Base-by-base conservation (phyloP, 1,139 yeast genomes). In the Blastobotrys capitulatus region DNA sequence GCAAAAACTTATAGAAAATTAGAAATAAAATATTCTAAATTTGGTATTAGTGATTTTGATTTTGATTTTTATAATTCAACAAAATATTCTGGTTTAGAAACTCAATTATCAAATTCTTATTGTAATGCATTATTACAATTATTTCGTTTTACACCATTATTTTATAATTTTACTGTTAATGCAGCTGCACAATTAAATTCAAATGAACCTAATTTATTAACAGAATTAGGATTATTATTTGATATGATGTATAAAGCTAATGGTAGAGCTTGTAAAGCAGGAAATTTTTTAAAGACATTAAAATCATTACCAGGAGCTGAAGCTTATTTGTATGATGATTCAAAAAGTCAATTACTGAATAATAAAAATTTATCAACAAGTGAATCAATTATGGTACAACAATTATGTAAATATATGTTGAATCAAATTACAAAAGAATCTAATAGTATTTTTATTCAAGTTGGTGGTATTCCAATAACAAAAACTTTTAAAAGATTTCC, bases 21-120 rank as follows among this genome's bases (percentile, higher is more conserved):
- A 49, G 86, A 85, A 53, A 86, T 92, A 53, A 79, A 85, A 43
- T 90, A 90, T 64, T 86, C 95, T 51, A 84, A 80, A 60, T 92
- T 89, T 67, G 98, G 98, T 18, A 90, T 94, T 27, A 89, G 85
- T 58, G 97, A 89, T 66, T 92, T 92, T 68, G 97, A 94, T 69
- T 92, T 92, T 63, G 82, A 79, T 49, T 84, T 82, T 59, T 92
- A 86, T 70, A 89, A 90, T 62, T 73, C 75, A 44, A 86, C 97
- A 0, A 61, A 65, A 1, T 85, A 73, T 58, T 79, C 96, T n/a
- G 97, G 98, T 0, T 72, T 94, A 31, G 97, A 92, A 64, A 84
- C 89, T 18, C 94, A 88, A 61, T 77, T 85, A 13, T 89, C 86
- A 47, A 87, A 86, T 60, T 78, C 95, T 0, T 88, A 87, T 63